Conservation (phyloP, 352 stramenopile species). For the Phytophthora nicotianae region DNA sequence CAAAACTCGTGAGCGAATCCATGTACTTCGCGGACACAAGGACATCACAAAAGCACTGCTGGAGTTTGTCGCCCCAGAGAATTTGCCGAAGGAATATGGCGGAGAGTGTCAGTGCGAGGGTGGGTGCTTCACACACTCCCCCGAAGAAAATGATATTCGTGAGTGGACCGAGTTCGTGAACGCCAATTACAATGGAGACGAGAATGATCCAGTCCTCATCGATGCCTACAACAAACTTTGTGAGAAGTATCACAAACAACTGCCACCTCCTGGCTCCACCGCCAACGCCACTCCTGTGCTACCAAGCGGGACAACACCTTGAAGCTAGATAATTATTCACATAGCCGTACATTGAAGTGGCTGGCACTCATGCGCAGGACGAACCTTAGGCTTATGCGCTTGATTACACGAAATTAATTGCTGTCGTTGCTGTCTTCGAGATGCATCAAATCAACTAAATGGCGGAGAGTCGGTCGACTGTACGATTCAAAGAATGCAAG, state of each 20-base stretch:
- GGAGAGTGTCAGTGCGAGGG: constrained; percentile 65
- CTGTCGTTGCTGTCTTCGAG: constrained; percentile 35
- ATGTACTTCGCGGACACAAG: constrained; percentile 67
- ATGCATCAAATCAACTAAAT: constrained; percentile 67
- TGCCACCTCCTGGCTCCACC: constrained; percentile 26
- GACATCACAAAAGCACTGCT: constrained; percentile 75
- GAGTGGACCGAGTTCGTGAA: constrained; percentile 67
- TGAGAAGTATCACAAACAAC: constrained; percentile 53
- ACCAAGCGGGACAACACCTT: constrained; percentile 11
- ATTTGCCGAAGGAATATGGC: constrained; percentile 69
- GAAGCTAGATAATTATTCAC: constrained; percentile 34
- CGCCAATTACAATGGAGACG: constrained; percentile 38
- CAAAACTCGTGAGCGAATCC: constrained; percentile 76
- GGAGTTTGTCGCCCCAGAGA: constrained; percentile 68
- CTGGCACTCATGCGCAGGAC: constrained; percentile 11
- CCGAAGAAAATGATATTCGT: constrained; percentile 69
- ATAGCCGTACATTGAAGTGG: constrained; percentile 28
- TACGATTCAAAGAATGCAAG: not conserved
- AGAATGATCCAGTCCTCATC: constrained; percentile 37
- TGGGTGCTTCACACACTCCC: constrained; percentile 64
- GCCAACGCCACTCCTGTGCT: constrained; percentile 2
- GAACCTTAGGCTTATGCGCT: constrained; percentile 9
- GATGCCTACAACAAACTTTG: constrained; percentile 50
- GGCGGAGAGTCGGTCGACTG: constrained; percentile 78
- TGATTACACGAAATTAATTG: constrained; percentile 25